A percentile compares a stretch with the other conserved stretches of the same genome.
phyloP scores from a whole-genome alignment of 345 rosid species.

The Salix viminalis region DNA sequence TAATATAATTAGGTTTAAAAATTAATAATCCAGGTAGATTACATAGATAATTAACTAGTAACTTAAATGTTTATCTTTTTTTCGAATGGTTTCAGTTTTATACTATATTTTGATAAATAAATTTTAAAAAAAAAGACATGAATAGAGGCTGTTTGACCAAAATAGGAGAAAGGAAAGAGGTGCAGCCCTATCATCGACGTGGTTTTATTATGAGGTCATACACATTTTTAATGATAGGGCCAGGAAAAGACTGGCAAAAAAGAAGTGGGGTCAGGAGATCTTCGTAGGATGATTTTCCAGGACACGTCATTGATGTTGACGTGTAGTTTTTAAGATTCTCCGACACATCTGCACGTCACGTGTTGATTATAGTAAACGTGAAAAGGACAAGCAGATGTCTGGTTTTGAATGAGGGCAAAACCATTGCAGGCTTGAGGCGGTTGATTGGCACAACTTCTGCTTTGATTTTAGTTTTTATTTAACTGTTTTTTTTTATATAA shows the following conservation, averaged over 20 bases:
- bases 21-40: too few species aligned
- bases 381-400: background rate
- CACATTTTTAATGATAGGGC: background rate
- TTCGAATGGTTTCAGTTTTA: too few species aligned
- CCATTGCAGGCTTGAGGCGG: background rate
- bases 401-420: background rate
- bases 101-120: too few species aligned
- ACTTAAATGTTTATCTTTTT: too few species aligned
- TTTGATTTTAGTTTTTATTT: too few species aligned
- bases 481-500: background rate
- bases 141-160: too few species aligned
- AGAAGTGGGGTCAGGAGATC: background rate
- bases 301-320: constrained; percentile 13
- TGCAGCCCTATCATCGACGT: too few species aligned
- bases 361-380: background rate
- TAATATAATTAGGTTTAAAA: too few species aligned
- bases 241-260: background rate
- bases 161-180: too few species aligned
- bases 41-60: too few species aligned
- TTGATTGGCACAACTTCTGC: too few species aligned
- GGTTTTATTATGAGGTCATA: background rate
- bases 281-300: background rate
- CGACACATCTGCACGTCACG: constrained; percentile 7
- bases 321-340: constrained; percentile 8
- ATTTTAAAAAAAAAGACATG: too few species aligned